Evolutionary conservation across 257 asterid genomes (phyloP), one percentile per base, ranked within the genome.

Genomic region (Perilla frutescens): DNA sequence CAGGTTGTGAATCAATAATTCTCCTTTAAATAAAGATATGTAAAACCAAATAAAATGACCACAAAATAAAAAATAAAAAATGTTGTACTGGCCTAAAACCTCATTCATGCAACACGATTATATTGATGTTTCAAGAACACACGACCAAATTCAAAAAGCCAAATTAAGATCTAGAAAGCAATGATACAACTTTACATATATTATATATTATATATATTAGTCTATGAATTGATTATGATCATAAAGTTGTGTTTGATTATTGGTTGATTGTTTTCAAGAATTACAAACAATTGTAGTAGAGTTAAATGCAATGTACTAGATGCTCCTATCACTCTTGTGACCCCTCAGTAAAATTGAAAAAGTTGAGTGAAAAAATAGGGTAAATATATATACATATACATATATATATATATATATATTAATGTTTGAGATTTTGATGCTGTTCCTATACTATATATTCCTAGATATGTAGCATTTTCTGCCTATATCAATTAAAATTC

Each of bases 401-500:
- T n/a, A n/a, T n/a, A n/a, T n/a, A n/a, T n/a, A n/a, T n/a, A n/a
- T n/a, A n/a, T n/a, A n/a, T n/a, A n/a, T n/a, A 20, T 20, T 20
- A 20, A 20, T 20, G 65, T 64, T 32, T 39, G 15, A 36, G 73
- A 8, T 9, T 10, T 43, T 5, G 47, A 39, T 56, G 57, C 54
- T 26, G 39, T 41, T 39, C 55, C 14, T 69, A 26, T 13, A 32
- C 32, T 69, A 26, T 13, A 32, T 2, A 39, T 51, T 45, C 13
- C 39, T 51, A 72, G 45, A 37, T 15, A 14, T 53, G 48, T 54
- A 63, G 72, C 78, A 48, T 66, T 76, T 72, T 53, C 20, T 40
- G 66, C 55, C 78, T 66, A 65, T 66, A 65, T 11, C 29, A 12
- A 65, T 11, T 14, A 12, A 57, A 45, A 36, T 31, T 32, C 60